Base-by-base conservation (phyloP, 768 basidiomycete species). In the Paxillus involutus region DNA sequence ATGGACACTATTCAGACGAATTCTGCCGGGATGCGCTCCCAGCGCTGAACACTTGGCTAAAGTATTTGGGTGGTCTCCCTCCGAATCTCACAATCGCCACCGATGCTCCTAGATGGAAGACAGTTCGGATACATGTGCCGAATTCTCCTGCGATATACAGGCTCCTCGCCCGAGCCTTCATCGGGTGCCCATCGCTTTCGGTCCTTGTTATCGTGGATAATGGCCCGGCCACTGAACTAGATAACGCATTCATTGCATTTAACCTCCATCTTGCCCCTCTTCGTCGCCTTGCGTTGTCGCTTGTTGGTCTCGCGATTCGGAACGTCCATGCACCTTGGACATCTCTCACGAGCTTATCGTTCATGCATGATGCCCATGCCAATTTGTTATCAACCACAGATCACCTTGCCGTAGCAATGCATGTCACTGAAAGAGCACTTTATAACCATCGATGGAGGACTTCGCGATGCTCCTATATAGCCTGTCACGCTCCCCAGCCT, bases 401-500 rank as follows among this genome's bases (percentile, higher is more conserved):
- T 33, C 68, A 68, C 14, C 52, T 53, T 13, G 14, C 42, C 4
- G 32, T 67, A 26, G n/a, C 61, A 66, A 12, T 67, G 65, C 36
- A 53, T 41, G 17, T 57, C 54, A 16, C 65, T 68, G 51, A 59
- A n/a, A n/a, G n/a, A n/a, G n/a, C n/a, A 51, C 24, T 24, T 43
- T 5, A 47, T 67, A n/a, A 16, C 56, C 9, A 55, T 67, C 46
- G 65, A 58, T 32, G 39, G 44, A n/a, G 49, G 51, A 1, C 11
- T 33, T 1, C 53, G 43, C 29, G 59, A 59, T 2, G 53, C 11
- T 14, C 41, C 61, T n/a, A 50, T 58, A 12, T 54, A 47, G 2
- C 44, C 52, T 14, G 39, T 68, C 29, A 51, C 58, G 24, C 39
- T 68, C 0, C 54, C 64, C 10, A 46, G 10, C 21, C 61, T n/a